Evolutionary conservation across 192 early-diverging fungal genomes (phyloP).

Genomic region (Piromyces finnis): DNA sequence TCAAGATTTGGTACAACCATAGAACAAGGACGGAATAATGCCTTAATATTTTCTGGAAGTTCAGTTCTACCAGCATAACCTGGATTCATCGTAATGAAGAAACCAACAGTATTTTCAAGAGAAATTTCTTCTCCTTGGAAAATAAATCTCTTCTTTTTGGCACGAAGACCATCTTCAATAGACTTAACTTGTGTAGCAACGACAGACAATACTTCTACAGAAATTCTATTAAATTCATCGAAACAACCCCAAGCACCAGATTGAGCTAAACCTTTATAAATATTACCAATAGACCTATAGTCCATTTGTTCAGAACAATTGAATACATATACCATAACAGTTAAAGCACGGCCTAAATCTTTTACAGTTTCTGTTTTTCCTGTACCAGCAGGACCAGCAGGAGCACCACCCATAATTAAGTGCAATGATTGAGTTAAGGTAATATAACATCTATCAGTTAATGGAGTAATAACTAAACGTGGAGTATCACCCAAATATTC

Average conservation of each 20-base stretch:
- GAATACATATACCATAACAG: conserved; percentile 52
- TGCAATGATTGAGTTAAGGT: conserved; percentile 44
- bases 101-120: conserved; percentile 29
- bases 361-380: conserved; percentile 40
- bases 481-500: conserved; percentile 49
- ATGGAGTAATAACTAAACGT: conserved; percentile 38
- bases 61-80: conserved; percentile 48
- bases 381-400: conserved; percentile 40
- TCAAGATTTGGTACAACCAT: conserved; percentile 46
- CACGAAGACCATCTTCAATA: conserved; percentile 39
- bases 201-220: conserved; percentile 45
- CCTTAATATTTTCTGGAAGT: conserved; percentile 49
- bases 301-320: conserved; percentile 55
- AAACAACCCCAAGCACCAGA: conserved; percentile 49
- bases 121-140: conserved; percentile 50
- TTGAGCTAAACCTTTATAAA: conserved; percentile 47
- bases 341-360: conserved; percentile 44
- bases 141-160: conserved; percentile 44
- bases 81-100: conserved; percentile 48
- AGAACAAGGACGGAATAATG: conserved; percentile 44
- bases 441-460: conserved; percentile 50
- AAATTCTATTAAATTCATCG: conserved; percentile 37
- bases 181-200: conserved; percentile 47
- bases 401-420: conserved; percentile 46
- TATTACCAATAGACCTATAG: conserved; percentile 47